Evolutionary conservation across 768 basidiomycete species (phyloP).

Genomic region (Boletellus emodensis): DNA sequence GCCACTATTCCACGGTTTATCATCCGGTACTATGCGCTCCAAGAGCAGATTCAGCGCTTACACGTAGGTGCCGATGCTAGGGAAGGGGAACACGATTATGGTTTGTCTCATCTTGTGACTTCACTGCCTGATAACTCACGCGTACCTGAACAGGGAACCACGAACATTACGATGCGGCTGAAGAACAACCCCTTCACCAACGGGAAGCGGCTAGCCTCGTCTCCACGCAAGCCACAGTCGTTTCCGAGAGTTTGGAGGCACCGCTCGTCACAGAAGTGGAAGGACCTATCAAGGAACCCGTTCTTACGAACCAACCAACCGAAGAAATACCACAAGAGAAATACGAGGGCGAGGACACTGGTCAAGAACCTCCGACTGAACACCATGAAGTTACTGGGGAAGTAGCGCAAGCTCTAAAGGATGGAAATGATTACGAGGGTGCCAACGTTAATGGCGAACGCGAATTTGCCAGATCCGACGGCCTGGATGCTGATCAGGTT

Average conservation of each 20-base stretch:
- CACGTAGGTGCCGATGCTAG: conserved; percentile 21
- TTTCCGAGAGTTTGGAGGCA: conserved; percentile 2
- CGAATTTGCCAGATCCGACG: conserved; percentile 14
- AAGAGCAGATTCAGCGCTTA: conserved; percentile 50
- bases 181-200: conserved; percentile 5
- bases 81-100: conserved; percentile 20
- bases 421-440: conserved; percentile 21
- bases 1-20: conserved; percentile 57
- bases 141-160: conserved; percentile 9
- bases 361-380: conserved; percentile 13
- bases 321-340: conserved; percentile 12
- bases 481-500: conserved; percentile 28
- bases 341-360: conserved; percentile 1
- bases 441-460: conserved; percentile 17
- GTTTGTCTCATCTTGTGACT: conserved; percentile 4
- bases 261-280: background rate
- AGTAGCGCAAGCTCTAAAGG: conserved; percentile 13
- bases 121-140: background rate
- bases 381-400: conserved; percentile 17
- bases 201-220: background rate
- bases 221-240: background rate
- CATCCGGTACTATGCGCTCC: conserved; percentile 58
- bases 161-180: conserved; percentile 8
- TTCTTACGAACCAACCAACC: background rate
- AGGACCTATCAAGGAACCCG: conserved; percentile 4